These are phyloP conservation scores for Areca catechu DNA, from an alignment of 176 grass and related monocot species.

Conservation along the genomic window DNA sequence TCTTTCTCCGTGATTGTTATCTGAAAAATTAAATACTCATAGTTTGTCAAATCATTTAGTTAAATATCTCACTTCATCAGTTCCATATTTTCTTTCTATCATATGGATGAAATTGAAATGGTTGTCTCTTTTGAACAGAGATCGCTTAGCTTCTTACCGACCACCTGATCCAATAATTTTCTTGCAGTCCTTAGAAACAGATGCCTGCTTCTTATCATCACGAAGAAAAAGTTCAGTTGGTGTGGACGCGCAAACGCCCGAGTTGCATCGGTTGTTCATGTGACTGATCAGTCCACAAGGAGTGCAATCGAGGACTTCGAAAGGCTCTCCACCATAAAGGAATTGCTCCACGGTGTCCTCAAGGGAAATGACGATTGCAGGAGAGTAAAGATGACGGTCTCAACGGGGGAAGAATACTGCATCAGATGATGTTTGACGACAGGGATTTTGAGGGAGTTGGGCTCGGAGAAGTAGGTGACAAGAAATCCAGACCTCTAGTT, in stretches of 20 bases:
- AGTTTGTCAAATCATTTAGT: too few species aligned
- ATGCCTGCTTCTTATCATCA: neutral
- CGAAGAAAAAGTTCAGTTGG: neutral
- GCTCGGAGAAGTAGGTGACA: neutral
- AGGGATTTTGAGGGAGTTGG: slow-evolving; percentile 7
- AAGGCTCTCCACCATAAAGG: slow-evolving; percentile 27
- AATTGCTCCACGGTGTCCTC: slow-evolving; percentile 35
- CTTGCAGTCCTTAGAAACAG: too few species aligned
- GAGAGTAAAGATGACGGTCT: slow-evolving; percentile 16
- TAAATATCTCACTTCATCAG: too few species aligned
- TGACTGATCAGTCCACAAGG: slow-evolving; percentile 36
- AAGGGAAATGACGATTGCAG: slow-evolving; percentile 14
- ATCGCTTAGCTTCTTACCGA: too few species aligned
- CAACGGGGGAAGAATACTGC: slow-evolving; percentile 33
- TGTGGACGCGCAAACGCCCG: slow-evolving; percentile 39
- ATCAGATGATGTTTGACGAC: slow-evolving; percentile 42
- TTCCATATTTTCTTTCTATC: too few species aligned
- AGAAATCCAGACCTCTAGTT: slow-evolving; percentile 5
- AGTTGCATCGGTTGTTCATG: slow-evolving; percentile 34
- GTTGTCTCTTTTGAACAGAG: too few species aligned
- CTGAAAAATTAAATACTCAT: too few species aligned
- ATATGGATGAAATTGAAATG: too few species aligned
- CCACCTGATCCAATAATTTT: too few species aligned
- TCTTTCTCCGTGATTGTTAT: too few species aligned
- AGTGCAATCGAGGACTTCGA: slow-evolving; percentile 15